These are phyloP conservation scores for Macadamia tetraphylla DNA, from an alignment of 164 flowering plant genomes.

Conservation along the genomic window DNA sequence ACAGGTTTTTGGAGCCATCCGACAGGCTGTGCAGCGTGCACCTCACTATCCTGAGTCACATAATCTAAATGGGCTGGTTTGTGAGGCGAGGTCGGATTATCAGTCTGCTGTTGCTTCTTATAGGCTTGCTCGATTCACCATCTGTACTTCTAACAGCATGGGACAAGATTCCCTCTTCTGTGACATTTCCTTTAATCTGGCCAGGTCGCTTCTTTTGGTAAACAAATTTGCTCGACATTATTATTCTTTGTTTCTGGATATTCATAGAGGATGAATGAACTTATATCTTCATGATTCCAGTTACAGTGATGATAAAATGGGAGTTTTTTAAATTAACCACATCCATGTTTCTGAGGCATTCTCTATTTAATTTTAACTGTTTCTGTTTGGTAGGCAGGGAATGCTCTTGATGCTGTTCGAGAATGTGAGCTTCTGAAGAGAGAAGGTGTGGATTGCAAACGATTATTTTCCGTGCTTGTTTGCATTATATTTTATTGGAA, in stretches of 20 bases:
- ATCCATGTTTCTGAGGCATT: neutral
- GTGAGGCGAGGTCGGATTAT: constrained; percentile 69
- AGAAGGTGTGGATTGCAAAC: constrained; percentile 40
- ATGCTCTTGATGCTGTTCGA: constrained; percentile 37
- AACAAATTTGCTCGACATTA: constrained; percentile 4
- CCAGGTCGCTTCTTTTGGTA: constrained; percentile 72
- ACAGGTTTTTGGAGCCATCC: constrained; percentile 80
- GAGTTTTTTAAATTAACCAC: too few relatives aligned
- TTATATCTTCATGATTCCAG: neutral
- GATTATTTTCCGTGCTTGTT: neutral
- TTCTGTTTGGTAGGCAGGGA: neutral
- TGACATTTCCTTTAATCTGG: constrained; percentile 72
- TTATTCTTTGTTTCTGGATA: neutral
- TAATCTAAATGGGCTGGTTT: constrained; percentile 73
- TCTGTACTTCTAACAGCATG: constrained; percentile 23
- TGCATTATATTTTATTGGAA: neutral
- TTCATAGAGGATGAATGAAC: neutral
- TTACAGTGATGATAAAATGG: too few relatives aligned
- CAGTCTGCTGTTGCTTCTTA: constrained; percentile 58
- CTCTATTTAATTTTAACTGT: neutral
- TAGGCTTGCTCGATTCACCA: constrained; percentile 54
- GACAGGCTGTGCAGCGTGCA: constrained; percentile 77
- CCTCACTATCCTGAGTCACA: constrained; percentile 83
- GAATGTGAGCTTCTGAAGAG: constrained; percentile 64
- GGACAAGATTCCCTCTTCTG: constrained; percentile 26